Percentiles rank a stretch among this genome's conserved stretches.
Evolutionary conservation across 768 basidiomycete genomes (phyloP).

Genomic region (Lentinula raphanica): DNA sequence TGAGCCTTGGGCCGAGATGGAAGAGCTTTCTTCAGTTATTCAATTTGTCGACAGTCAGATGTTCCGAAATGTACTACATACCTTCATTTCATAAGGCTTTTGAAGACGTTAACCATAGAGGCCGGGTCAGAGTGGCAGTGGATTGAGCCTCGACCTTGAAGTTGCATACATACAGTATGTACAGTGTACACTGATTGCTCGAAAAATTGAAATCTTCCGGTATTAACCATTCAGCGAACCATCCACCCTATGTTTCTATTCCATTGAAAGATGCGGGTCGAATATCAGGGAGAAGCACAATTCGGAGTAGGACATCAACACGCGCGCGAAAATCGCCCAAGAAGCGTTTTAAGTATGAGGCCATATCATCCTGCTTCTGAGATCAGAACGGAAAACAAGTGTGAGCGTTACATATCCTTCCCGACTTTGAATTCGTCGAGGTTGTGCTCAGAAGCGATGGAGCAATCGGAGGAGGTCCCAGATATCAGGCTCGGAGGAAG

Average conservation of each 20-base stretch:
- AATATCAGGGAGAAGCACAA: neutral
- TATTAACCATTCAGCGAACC: neutral
- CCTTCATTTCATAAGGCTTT: no score
- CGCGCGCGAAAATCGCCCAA: neutral
- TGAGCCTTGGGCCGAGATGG: no score
- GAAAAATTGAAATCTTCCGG: neutral
- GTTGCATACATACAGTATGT: no score
- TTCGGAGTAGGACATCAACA: no score
- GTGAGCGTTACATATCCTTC: neutral
- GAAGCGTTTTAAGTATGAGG: neutral
- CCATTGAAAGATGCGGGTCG: neutral
- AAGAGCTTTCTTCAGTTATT: no score
- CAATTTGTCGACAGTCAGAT: no score
- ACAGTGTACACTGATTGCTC: no score
- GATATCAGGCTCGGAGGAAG: no score
- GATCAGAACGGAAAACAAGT: neutral
- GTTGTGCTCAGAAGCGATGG: no score
- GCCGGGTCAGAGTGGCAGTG: neutral
- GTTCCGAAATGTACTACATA: no score
- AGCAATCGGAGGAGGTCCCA: no score
- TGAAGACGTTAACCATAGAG: no score
- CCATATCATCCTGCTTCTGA: neutral
- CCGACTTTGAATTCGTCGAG: neutral
- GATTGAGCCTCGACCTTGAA: neutral
- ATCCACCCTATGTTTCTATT: neutral